Conservation (phyloP, 2,329 filamentous ascomycete species). For the Chaetomiaceae sp. region DNA sequence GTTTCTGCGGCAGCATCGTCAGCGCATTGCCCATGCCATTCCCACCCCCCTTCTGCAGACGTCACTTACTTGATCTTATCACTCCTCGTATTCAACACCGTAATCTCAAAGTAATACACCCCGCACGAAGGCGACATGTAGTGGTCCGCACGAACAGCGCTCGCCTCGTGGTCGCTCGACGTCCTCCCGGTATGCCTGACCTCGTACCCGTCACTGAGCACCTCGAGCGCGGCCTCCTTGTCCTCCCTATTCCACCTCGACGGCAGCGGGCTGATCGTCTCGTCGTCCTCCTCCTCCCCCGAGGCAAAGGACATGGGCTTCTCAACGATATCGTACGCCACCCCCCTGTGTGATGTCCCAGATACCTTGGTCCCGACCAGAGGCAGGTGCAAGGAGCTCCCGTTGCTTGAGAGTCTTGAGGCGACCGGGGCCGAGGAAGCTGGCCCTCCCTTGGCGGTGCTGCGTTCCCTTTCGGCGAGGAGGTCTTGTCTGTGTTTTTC, state of each 20-base stretch:
- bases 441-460: slow-evolving; percentile 26
- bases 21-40: not conserved
- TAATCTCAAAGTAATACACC: slow-evolving; percentile 87
- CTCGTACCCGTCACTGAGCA: slow-evolving; percentile 68
- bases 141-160: slow-evolving; percentile 75
- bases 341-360: slow-evolving; percentile 63
- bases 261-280: slow-evolving; percentile 63
- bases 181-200: slow-evolving; percentile 53
- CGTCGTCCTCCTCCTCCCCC: slow-evolving; percentile 49
- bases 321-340: slow-evolving; percentile 82
- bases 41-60: not conserved
- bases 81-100: slow-evolving; percentile 46
- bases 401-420: slow-evolving; percentile 10
- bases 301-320: slow-evolving; percentile 48
- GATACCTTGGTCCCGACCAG: slow-evolving; percentile 50
- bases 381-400: slow-evolving; percentile 10
- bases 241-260: slow-evolving; percentile 78
- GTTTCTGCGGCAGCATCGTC: slow-evolving; percentile 37
- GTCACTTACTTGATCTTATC: slow-evolving; percentile 47
- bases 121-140: slow-evolving; percentile 86
- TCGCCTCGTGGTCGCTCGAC: slow-evolving; percentile 68
- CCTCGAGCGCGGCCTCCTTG: slow-evolving; percentile 67
- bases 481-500: slow-evolving; percentile 62
- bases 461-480: slow-evolving; percentile 45
- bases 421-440: not conserved